phyloP scores from a whole-genome alignment of 208 protist genomes.

The Tritrichomonas musculus region DNA sequence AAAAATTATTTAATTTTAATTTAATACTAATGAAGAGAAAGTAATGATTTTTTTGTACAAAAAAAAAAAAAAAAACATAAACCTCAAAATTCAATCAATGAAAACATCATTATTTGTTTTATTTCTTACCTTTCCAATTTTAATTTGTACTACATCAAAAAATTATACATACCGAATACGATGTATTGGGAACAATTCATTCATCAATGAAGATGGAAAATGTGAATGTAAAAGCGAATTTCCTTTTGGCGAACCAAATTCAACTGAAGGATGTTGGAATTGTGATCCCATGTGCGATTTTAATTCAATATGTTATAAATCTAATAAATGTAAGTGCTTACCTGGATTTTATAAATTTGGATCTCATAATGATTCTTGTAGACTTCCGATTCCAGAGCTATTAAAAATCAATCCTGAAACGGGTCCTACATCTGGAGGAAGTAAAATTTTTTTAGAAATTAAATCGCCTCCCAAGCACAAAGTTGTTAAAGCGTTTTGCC shows the following conservation, averaged over 20 bases:
- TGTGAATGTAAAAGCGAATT: neutral
- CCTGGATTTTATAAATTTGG: neutral
- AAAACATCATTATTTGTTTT: no score
- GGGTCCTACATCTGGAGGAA: neutral
- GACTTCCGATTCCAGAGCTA: neutral
- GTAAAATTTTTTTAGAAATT: neutral
- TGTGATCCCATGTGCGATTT: neutral
- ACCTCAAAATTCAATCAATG: no score
- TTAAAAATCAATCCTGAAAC: neutral
- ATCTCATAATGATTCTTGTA: neutral
- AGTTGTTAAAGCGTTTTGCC: neutral
- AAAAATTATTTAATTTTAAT: no score
- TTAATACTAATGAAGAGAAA: no score
- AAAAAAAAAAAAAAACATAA: no score
- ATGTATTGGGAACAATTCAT: neutral
- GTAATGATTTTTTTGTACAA: no score
- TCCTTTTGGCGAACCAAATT: neutral
- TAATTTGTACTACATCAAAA: no score
- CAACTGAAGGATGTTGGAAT: neutral
- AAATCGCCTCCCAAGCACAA: neutral
- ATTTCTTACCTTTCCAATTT: no score
- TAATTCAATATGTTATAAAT: neutral
- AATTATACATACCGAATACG: no score
- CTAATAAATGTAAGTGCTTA: neutral
- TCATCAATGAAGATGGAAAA: neutral